Base-by-base conservation (phyloP, 2,329 filamentous ascomycete species). In the Mycosphaerella arachidis region DNA sequence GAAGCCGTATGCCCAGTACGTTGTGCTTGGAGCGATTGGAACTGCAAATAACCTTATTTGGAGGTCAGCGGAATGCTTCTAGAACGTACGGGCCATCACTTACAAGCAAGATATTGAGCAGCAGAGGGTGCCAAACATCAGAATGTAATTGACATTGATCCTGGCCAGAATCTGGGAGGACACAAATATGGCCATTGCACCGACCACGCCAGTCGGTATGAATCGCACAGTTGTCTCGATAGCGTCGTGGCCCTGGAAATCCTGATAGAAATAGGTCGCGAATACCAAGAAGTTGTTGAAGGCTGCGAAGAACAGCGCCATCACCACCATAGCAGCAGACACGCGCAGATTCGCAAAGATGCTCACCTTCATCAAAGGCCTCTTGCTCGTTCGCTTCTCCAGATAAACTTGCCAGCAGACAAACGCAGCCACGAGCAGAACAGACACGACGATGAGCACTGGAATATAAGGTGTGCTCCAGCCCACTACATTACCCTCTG, bases 261-360 rank as follows among this genome's bases (percentile, higher is more conserved):
- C 81, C 72, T 90, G 87, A 73, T 84, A 90, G 73, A 62, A 88
- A 72, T 87, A 90, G 4, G 87, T 90, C 1, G 85, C 82, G 66
- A 82, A 88, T 61, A 90, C 78, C 43, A 89, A 74, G 65, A 82
- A 88, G 71, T 86, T 86, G 74, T 87, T 89, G 75, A 90, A 90
- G 1, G 80, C 78, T 18, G 82, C 81, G 67, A 87, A 89, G 75
- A 89, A 89, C 1, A 89, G 72, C 0, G 78, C 78, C 82, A 89
- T 88, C 66, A 87, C 84, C 33, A 81, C 69, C 77, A 89, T 85
- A 16, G 85, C 86, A 6, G 84, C 82, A 35, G 80, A 82, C 68
- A 90, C 88, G 6, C 78, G 79, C 5, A 74, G 71, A 69, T 82
- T 86, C 45, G 76, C 75, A 72, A 89, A 90, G 40, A 87, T 79